Base-by-base conservation (phyloP, 75 land plant genomes). In the Sequoiadendron giganteum region DNA sequence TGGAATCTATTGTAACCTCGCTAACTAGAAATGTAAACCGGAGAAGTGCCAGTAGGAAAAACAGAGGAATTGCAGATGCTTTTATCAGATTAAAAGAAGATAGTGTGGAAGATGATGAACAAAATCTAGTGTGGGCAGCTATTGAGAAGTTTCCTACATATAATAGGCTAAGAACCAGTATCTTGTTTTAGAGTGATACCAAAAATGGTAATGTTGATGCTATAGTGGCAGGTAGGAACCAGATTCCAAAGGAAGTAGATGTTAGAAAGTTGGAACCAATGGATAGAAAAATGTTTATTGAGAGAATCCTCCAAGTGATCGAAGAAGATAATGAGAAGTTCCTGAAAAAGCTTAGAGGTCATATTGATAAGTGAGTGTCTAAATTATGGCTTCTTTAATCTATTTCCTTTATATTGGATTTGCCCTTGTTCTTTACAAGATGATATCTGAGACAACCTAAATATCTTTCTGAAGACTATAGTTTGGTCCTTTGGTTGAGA, bases 251-350 rank as follows among this genome's bases (percentile, higher is more conserved):
- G 65, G 93, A 91, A 70, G 88, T 96, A 16, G 95, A 95, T 87
- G 91, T 97, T 5, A 79, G 90, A n/a, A 87, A 89, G 18, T 92
- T 97, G 13, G 95, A 90, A 2, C 43, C 84, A 14, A 65, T 86
- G 2, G 94, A 96, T 82, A 92, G 91, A 49, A 85, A 86, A 80
- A 86, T 86, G 21, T 32, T 97, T 30, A 28, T 97, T 18, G 95
- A 95, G 34, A 92, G 95, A 72, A 90, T 95, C 14, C 86, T 97
- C 15, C 91, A 94, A 73, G 88, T 92, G 65, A 93, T 92, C 13
- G 99, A 95, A 18, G 94, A 95, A 87, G 97, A 96, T 85, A 96
- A 97, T 88, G 97, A 94, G 88, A 91, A 90, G 83, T 93, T 97
- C 83, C 86, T 97, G 86, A 34, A 85, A 28, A 92, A 92, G 81